A percentile compares a stretch with the other conserved stretches of the same genome.
These are phyloP conservation scores for Paralagenidium karlingii DNA, from an alignment of 352 stramenopile genomes.

Conservation along the genomic window DNA sequence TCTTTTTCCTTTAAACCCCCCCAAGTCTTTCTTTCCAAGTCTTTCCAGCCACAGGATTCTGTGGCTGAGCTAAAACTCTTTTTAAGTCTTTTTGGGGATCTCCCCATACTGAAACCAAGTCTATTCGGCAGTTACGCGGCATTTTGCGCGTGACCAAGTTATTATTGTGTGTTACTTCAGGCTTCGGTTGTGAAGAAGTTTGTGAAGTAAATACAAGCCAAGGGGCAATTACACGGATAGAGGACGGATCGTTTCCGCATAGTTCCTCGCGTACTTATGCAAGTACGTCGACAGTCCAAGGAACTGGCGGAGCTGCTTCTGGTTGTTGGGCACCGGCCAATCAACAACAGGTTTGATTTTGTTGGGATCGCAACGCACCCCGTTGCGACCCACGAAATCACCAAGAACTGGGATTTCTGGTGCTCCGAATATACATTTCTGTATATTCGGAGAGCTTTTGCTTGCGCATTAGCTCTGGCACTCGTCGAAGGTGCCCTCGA, in stretches of 20 bases:
- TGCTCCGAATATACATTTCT: constrained; percentile 14
- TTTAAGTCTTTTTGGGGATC: too few species aligned
- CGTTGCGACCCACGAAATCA: constrained; percentile 7
- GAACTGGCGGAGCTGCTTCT: constrained; percentile 6
- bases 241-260: constrained; percentile 1
- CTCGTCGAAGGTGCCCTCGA: constrained; percentile 4
- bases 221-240: constrained; percentile 6
- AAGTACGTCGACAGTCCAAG: constrained; percentile 11
- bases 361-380: constrained; percentile 2
- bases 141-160: too few species aligned
- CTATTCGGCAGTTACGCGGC: too few species aligned
- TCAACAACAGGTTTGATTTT: constrained; percentile 7
- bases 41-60: too few species aligned
- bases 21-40: too few species aligned
- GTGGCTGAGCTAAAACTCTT: too few species aligned
- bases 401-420: constrained; percentile 13
- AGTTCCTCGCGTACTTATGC: constrained; percentile 11
- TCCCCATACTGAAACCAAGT: too few species aligned
- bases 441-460: constrained; percentile 14
- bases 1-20: too few species aligned
- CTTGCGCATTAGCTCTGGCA: constrained; percentile 10
- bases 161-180: too few species aligned
- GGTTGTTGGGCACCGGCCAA: not conserved
- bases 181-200: constrained; percentile 9
- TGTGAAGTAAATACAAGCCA: constrained; percentile 11